These are phyloP conservation scores for Coprinopsis marcescibilis DNA, from an alignment of 768 basidiomycete genomes.

Conservation along the genomic window DNA sequence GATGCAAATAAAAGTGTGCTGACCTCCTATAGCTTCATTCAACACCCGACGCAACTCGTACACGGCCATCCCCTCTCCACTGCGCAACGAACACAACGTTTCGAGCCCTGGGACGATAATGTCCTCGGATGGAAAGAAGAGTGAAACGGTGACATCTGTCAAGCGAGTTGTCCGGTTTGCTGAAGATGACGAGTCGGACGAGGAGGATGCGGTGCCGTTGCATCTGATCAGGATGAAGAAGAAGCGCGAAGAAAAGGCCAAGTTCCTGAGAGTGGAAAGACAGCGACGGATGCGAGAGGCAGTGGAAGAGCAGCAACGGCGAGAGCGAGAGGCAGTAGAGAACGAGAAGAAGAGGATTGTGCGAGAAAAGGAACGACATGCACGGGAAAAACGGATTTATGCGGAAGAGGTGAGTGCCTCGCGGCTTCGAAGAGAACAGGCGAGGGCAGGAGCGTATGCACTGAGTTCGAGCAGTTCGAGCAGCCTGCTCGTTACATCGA, in stretches of 20 bases:
- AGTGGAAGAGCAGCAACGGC: constrained; percentile 42
- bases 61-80: constrained; percentile 43
- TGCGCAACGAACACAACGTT: constrained; percentile 35
- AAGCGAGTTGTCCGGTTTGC: constrained; percentile 62
- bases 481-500: constrained; percentile 25
- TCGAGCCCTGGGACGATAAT: constrained; percentile 12
- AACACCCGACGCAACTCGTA: constrained; percentile 26
- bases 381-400: constrained; percentile 46
- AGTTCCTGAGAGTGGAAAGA: constrained; percentile 56
- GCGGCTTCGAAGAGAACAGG: constrained; percentile 53
- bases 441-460: constrained; percentile 41
- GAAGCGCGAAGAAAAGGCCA: constrained; percentile 67
- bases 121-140: not conserved
- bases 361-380: constrained; percentile 47
- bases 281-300: constrained; percentile 45
- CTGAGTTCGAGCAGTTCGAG: constrained; percentile 22
- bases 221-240: constrained; percentile 69
- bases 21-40: constrained; percentile 3
- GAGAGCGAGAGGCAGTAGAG: constrained; percentile 41
- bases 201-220: constrained; percentile 64
- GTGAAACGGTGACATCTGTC: constrained; percentile 16
- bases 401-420: constrained; percentile 58
- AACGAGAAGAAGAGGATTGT: constrained; percentile 44
- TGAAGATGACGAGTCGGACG: constrained; percentile 59
- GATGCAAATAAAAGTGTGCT: constrained; percentile 1